Conservation (phyloP, 208 protist species). For the Borovskyia barvae region DNA sequence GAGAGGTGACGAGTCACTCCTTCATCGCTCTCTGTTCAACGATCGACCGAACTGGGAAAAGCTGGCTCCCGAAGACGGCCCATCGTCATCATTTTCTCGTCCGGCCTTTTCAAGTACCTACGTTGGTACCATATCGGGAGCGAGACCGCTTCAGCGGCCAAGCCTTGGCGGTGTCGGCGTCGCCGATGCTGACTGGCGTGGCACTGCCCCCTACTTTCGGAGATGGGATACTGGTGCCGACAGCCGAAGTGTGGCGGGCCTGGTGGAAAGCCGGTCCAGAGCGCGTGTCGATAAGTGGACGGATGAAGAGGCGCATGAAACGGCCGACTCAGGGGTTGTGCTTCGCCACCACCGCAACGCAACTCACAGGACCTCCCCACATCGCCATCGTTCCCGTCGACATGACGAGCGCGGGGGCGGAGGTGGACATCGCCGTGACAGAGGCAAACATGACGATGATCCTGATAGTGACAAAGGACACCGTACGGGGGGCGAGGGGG, state of each 20-base stretch:
- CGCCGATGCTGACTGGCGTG: conserved; percentile 5
- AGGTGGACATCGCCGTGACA: background rate
- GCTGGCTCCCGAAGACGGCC: no score
- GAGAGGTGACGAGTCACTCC: no score
- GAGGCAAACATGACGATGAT: background rate
- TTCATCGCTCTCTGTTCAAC: no score
- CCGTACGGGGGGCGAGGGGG: background rate
- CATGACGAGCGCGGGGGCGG: no score
- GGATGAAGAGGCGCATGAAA: conserved; percentile 12
- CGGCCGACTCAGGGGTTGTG: no score
- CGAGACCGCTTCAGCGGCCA: background rate
- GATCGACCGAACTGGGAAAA: no score
- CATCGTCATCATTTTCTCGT: background rate
- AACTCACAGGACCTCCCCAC: no score
- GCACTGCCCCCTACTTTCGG: background rate
- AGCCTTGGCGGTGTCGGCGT: background rate
- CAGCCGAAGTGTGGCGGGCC: background rate
- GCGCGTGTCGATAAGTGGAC: conserved; percentile 25
- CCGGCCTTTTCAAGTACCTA: conserved; percentile 17
- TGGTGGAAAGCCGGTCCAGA: conserved; percentile 24
- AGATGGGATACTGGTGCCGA: background rate
- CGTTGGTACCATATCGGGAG: conserved; percentile 1
- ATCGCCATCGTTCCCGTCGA: no score
- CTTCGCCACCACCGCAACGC: no score
- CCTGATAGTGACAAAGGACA: background rate